Evolutionary conservation across 2,329 filamentous ascomycete genomes (phyloP), one percentile per base, ranked within the genome.

Genomic region (Lasiodiplodia sp.): DNA sequence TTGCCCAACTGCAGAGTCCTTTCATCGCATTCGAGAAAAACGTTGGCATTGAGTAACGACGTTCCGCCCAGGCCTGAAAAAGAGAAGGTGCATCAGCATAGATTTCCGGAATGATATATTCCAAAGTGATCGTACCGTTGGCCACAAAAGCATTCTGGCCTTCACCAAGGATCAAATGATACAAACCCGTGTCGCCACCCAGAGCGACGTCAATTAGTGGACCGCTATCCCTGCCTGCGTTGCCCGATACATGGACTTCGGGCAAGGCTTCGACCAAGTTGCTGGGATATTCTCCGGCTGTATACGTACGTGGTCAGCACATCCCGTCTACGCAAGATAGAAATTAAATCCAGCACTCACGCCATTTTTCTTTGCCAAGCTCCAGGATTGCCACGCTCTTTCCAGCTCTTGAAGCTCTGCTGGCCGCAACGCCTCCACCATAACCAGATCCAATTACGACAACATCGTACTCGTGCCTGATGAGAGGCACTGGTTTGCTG

Each of bases 371-470:
- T 68, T 84, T 81, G 2, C 89, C 90, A n/a, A 87, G 81, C 75
- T 92, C 90, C 0, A 92, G 81, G n/a, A 92, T 77, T 69, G 88
- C 91, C 1, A 92, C 89, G 2, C 81, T 84, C 74, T 89, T 83
- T 2, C 82, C 85, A 1, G 85, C 85, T 66, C 89, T 84, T 3
- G 89, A 86, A 84, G 91, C 87, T 12, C 89, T 84, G 25, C 87
- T 87, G 0, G 89, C 89, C 2, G 89, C 89, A 23, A 92, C 86
- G 28, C 85, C 87, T 49, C 88, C 89, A 25, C 90, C 90, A 75
- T 92, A 92, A 1, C 90, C 90, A 12, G 88, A 91, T 1, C 90
- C 89, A 68, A 92, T 87, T 34, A 92, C 87, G 12, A 92, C 84
- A 49, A 86, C 86, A 77, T 92, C 89, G 72, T 92, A 92, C 7